Base-by-base conservation (phyloP, 1,139 yeast genomes). In the Hansenula sp. region DNA sequence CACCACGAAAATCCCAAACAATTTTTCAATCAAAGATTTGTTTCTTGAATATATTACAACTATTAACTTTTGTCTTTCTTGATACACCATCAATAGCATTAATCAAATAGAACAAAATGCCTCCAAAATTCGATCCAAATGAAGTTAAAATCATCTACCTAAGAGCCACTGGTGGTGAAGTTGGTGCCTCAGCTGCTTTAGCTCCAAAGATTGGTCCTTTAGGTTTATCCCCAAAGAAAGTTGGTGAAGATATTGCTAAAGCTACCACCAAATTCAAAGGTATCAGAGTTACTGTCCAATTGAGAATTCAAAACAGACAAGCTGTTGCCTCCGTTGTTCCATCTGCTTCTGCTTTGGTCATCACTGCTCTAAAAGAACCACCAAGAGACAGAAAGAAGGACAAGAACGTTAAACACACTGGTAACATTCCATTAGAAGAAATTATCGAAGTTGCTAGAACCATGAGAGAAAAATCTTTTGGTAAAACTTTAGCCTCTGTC, bases 351-450 rank as follows among this genome's bases (percentile, higher is more conserved):
- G 91, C 99, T 62, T 85, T 93, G 70, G 97, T 93, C 72, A 93
- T 93, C 76, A 89, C 96, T 72, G 99, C 99, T 65, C 84, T 93
- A 71, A 93, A 93, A 85, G 99, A 93, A 81, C 91, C 99, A 66
- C 96, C 96, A 72, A 91, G 99, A 88, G 99, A 93, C 85, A 86
- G 97, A 83, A 93, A 93, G 95, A 93, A 93, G 96, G 99, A 93
- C 74, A 93, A 93, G 94, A 91, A 94, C 81, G 90, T 94, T 75
- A 91, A 91, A 84, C 99, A 93, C 89, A 84, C 84, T 72, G 99
- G 99, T 79, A 93, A 90, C 91, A 84, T 93, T 70, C 89, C 96
- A 66, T 82, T 93, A 68, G 96, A 91, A 67, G 97, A 93, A 79
- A 87, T 93, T 76, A 82, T 79, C 73, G 96, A 90, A 74, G 88